Percentiles rank a stretch among this genome's conserved stretches.
Conservation (phyloP, 164 flowering plant genomes). For the Berberis thunbergii region DNA sequence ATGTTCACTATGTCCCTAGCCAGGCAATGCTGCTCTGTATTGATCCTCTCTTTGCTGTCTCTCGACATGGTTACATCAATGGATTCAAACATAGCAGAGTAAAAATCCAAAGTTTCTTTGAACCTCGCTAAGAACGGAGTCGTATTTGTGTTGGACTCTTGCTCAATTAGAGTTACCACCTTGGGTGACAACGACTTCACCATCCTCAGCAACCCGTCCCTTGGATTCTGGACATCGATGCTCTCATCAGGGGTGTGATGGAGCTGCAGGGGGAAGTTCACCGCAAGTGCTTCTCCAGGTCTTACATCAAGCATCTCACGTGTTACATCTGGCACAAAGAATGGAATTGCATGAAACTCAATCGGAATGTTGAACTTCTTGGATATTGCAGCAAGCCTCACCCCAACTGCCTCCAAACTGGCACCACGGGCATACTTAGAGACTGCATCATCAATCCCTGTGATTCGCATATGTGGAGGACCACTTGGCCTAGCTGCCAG, state of each 20-base stretch:
- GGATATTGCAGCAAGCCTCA: conserved; percentile 40
- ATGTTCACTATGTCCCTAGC: conserved; percentile 76
- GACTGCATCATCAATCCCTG: conserved; percentile 75
- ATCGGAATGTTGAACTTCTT: conserved; percentile 49
- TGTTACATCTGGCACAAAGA: conserved; percentile 38
- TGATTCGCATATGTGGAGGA: conserved; percentile 64
- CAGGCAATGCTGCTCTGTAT: conserved; percentile 65
- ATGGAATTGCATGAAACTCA: conserved; percentile 57
- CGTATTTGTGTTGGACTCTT: conserved; percentile 79
- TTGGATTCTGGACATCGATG: conserved; percentile 57
- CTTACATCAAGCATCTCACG: conserved; percentile 51
- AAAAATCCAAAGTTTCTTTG: conserved; percentile 48
- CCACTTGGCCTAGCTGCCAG: conserved; percentile 76
- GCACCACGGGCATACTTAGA: conserved; percentile 62
- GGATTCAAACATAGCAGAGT: conserved; percentile 77
- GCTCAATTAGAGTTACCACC: conserved; percentile 65
- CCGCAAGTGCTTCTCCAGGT: conserved; percentile 72
- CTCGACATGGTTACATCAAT: conserved; percentile 50
- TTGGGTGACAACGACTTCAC: conserved; percentile 58
- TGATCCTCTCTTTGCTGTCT: conserved; percentile 50
- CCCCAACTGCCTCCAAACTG: conserved; percentile 45
- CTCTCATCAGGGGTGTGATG: conserved; percentile 84
- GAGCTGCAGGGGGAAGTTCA: conserved; percentile 66
- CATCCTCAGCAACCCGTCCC: conserved; percentile 67
- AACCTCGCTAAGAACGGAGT: conserved; percentile 57